A percentile compares a stretch with the other conserved stretches of the same genome.
Evolutionary conservation across 768 basidiomycete species (phyloP).

Genomic region (Megacollybia marginata): DNA sequence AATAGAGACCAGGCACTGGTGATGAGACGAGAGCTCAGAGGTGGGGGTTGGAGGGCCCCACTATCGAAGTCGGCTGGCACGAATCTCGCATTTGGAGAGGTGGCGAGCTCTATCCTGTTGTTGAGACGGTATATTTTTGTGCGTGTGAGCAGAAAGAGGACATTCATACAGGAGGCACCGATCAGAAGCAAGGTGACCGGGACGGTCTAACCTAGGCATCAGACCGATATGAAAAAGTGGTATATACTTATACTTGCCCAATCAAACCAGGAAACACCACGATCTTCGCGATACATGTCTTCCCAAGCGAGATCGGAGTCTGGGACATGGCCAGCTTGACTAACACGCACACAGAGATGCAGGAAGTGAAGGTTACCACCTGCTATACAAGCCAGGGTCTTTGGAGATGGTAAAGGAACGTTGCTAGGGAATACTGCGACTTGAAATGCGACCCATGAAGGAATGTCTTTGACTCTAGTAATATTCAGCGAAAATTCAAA

Average conservation of each 20-base stretch:
- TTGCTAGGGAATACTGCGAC: conserved; percentile 81
- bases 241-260: conserved; percentile 51
- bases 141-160: conserved; percentile 63
- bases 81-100: conserved; percentile 64
- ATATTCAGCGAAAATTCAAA: conserved; percentile 6
- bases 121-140: conserved; percentile 65
- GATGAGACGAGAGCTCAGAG: conserved; percentile 35
- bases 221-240: too few species aligned
- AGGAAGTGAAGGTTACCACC: conserved; percentile 61
- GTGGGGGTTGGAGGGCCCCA: conserved; percentile 34
- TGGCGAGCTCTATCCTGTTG: conserved; percentile 53
- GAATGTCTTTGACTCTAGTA: conserved; percentile 52
- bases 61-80: conserved; percentile 47
- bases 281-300: conserved; percentile 64
- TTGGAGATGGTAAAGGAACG: conserved; percentile 61
- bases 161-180: conserved; percentile 46
- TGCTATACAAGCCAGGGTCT: conserved; percentile 57
- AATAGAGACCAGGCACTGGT: conserved; percentile 45
- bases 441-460: conserved; percentile 69
- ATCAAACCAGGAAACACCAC: conserved; percentile 64
- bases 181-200: conserved; percentile 55
- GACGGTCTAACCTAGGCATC: conserved; percentile 40
- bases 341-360: conserved; percentile 59
- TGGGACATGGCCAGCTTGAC: conserved; percentile 45
- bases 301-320: conserved; percentile 76